A percentile compares a stretch with the other conserved stretches of the same genome.
phyloP scores from a whole-genome alignment of 352 stramenopile genomes.

The Thraustotheca clavata region DNA sequence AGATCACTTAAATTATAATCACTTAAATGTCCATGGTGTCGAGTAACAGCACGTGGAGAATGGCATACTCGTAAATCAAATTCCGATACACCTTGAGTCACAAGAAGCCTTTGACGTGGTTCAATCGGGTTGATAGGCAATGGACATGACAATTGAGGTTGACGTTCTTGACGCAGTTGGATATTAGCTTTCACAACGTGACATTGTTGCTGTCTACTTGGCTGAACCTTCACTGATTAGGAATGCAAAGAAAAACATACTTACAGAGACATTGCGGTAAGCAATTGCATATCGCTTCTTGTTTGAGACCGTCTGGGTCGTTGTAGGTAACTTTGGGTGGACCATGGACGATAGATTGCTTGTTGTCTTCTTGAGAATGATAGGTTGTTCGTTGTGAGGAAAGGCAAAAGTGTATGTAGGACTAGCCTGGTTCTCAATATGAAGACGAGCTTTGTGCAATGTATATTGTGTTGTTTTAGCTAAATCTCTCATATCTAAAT shows the following conservation, averaged over 20 bases:
- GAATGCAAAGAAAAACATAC: too few species aligned
- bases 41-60: conserved; percentile 26
- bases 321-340: neutral
- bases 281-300: neutral
- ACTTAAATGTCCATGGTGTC: conserved; percentile 45
- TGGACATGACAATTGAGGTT: conserved; percentile 4
- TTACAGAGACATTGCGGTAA: neutral
- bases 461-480: conserved; percentile 2
- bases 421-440: neutral
- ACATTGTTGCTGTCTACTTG: too few species aligned
- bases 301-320: neutral
- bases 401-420: neutral
- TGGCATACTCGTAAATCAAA: conserved; percentile 28
- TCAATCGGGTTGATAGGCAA: neutral
- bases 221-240: too few species aligned
- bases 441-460: neutral
- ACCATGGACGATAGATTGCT: neutral
- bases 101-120: neutral
- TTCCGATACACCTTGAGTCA: neutral
- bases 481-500: neutral
- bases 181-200: too few species aligned
- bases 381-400: neutral
- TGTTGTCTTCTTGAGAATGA: neutral
- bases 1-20: conserved; percentile 47
- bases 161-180: neutral